These are phyloP conservation scores for Fusarium cyanostomum DNA, from an alignment of 2,329 filamentous ascomycete genomes.

Conservation along the genomic window DNA sequence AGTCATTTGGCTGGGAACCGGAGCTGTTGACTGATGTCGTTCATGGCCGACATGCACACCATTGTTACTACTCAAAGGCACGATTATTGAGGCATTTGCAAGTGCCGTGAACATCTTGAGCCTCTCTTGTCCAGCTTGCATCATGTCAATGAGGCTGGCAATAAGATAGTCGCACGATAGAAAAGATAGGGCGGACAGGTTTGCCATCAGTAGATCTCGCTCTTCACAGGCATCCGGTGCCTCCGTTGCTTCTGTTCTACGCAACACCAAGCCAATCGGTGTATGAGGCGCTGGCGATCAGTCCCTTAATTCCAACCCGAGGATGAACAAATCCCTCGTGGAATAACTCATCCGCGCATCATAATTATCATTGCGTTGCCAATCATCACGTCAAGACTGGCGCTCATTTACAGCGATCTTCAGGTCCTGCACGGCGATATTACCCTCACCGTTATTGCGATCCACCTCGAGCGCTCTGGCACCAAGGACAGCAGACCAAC, in stretches of 20 bases:
- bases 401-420: not conserved
- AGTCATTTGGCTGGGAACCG: slow-evolving; percentile 18
- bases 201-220: not conserved
- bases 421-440: slow-evolving; percentile 6
- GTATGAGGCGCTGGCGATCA: slow-evolving; percentile 27
- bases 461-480: not conserved
- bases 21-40: slow-evolving; percentile 16
- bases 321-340: not conserved
- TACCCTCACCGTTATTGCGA: not conserved
- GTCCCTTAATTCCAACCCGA: slow-evolving; percentile 4
- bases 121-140: not conserved
- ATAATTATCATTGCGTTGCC: slow-evolving; percentile 3
- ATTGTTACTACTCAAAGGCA: not conserved
- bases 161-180: not conserved
- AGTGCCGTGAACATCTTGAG: not conserved
- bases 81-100: not conserved
- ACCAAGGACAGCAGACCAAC: not conserved
- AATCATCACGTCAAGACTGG: not conserved
- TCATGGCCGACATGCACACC: not conserved
- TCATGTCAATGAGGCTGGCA: slow-evolving; percentile 14
- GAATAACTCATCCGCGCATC: slow-evolving; percentile 1
- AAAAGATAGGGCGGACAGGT: slow-evolving; percentile 11
- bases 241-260: slow-evolving; percentile 12
- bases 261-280: not conserved
- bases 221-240: not conserved